A percentile compares a stretch with the other conserved stretches of the same genome.
phyloP scores from a whole-genome alignment of 2,329 filamentous ascomycete genomes.

The Ceratocystis cacaofunesta region DNA sequence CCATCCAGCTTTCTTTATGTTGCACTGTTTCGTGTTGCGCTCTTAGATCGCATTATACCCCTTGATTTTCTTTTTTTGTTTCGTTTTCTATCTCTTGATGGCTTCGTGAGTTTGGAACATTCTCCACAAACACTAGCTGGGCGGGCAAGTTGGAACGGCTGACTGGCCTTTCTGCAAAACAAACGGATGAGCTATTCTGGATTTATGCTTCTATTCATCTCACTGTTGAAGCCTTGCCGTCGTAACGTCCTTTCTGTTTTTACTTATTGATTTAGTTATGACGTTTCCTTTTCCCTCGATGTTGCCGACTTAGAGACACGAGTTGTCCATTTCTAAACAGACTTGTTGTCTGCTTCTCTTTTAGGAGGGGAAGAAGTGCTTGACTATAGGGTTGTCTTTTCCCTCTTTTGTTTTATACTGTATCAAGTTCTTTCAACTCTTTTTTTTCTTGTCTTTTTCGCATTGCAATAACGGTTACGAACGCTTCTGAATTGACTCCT shows the following conservation, averaged over 20 bases:
- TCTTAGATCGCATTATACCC: constrained; percentile 13
- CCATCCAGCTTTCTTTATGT: constrained; percentile 3
- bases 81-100: constrained; percentile 1
- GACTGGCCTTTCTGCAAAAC: neutral
- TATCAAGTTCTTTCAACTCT: constrained; percentile 2
- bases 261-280: constrained; percentile 9
- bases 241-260: neutral
- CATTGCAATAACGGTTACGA: constrained; percentile 17
- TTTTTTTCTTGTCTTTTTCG: constrained; percentile 11
- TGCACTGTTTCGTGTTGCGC: constrained; percentile 9
- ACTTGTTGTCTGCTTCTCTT: constrained; percentile 4
- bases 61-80: constrained; percentile 10
- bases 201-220: neutral
- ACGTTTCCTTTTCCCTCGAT: neutral
- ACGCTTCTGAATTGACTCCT: constrained; percentile 13
- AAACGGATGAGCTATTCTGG: neutral
- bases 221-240: too few species aligned
- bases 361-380: neutral
- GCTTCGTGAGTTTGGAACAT: neutral
- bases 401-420: constrained; percentile 1
- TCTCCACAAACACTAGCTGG: neutral
- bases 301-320: constrained; percentile 4
- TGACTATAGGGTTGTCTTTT: neutral
- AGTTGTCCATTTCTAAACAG: constrained; percentile 1
- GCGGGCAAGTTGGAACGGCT: neutral